Evolutionary conservation across 2,329 filamentous ascomycete species (phyloP).

Genomic region (Pyrenophora teres): DNA sequence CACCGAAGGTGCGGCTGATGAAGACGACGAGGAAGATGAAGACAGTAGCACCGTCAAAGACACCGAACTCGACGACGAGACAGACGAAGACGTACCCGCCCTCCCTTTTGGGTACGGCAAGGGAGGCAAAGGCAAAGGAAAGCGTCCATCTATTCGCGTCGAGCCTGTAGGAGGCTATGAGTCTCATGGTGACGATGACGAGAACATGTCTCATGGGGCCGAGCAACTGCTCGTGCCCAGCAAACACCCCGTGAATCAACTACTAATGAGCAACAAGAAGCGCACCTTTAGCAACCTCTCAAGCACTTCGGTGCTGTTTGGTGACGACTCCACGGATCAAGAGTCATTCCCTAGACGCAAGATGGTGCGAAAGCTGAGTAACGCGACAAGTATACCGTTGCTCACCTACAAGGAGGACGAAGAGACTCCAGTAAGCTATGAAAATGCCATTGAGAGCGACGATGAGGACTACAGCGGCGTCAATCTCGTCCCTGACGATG

Average conservation of each 20-base stretch:
- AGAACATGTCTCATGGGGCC: conserved; percentile 32
- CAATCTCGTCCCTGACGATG: conserved; percentile 74
- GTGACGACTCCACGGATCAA: conserved; percentile 40
- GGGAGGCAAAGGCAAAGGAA: conserved; percentile 44
- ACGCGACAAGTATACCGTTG: conserved; percentile 38
- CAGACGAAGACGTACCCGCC: conserved; percentile 41
- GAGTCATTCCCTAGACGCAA: conserved; percentile 46
- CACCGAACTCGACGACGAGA: conserved; percentile 43
- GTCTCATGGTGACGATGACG: conserved; percentile 38
- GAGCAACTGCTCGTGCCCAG: conserved; percentile 31
- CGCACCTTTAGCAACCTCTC: conserved; percentile 48
- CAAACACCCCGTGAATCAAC: conserved; percentile 36
- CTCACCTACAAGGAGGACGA: conserved; percentile 42
- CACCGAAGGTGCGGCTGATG: conserved; percentile 37
- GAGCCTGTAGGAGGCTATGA: conserved; percentile 40
- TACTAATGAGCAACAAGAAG: conserved; percentile 43
- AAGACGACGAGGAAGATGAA: conserved; percentile 44
- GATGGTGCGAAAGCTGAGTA: conserved; percentile 44
- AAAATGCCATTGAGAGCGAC: conserved; percentile 46
- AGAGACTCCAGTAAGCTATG: conserved; percentile 25
- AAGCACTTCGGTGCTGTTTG: conserved; percentile 45
- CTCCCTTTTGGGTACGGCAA: conserved; percentile 40
- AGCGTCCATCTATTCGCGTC: conserved; percentile 44
- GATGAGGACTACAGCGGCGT: conserved; percentile 69
- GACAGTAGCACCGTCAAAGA: conserved; percentile 40